Conservation (phyloP, 805 yeast genomes). For the Gaillardinia entomophila region DNA sequence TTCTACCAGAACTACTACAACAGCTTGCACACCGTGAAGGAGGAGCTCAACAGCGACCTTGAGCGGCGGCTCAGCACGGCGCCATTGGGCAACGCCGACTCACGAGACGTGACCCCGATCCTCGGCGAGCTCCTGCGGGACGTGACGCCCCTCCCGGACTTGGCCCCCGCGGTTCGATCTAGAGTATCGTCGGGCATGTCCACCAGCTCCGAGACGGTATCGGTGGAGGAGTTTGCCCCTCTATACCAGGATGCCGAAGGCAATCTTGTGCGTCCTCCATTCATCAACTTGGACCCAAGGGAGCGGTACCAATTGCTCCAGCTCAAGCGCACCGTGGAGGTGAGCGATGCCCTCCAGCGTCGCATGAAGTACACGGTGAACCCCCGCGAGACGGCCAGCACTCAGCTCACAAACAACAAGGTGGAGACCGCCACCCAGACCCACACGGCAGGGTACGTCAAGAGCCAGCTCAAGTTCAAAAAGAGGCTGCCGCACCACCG, state of each 20-base stretch:
- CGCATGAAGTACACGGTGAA: conserved; percentile 34
- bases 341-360: conserved; percentile 26
- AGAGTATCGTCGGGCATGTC: not conserved
- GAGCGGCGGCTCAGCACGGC: conserved; percentile 22
- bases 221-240: conserved; percentile 29
- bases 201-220: conserved; percentile 1
- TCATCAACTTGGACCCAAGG: conserved; percentile 37
- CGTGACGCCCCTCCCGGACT: conserved; percentile 3
- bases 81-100: conserved; percentile 9
- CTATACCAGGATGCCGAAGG: conserved; percentile 31
- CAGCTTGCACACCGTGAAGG: conserved; percentile 11
- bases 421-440: conserved; percentile 41
- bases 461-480: conserved; percentile 20
- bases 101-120: conserved; percentile 5
- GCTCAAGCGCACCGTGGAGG: conserved; percentile 32
- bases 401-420: conserved; percentile 11
- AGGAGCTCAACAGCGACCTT: conserved; percentile 17
- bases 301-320: conserved; percentile 38
- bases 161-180: not conserved
- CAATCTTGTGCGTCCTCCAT: conserved; percentile 37
- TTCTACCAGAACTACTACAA: conserved; percentile 15
- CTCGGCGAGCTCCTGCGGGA: not conserved
- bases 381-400: conserved; percentile 29
- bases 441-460: conserved; percentile 23
- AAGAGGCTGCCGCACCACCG: conserved; percentile 8